Conservation (phyloP, 2,329 filamentous ascomycete genomes). For the Niveomyces coronatus region DNA sequence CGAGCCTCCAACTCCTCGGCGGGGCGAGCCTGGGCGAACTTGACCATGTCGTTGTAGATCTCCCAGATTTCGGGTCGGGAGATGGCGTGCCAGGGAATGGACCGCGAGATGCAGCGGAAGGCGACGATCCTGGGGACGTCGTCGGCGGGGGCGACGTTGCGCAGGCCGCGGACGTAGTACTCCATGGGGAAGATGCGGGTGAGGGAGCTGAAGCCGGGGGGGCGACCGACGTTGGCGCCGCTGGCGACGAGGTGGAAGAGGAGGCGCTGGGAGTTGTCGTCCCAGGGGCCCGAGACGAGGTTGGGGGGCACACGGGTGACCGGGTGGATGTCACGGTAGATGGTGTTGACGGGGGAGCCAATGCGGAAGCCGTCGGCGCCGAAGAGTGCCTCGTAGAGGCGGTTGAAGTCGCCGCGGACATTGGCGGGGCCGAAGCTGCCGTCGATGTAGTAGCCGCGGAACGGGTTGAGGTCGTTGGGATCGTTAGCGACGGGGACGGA, state of each 20-base stretch:
- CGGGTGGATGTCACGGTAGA: conserved; percentile 31
- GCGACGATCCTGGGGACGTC: conserved; percentile 19
- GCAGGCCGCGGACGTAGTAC: conserved; percentile 25
- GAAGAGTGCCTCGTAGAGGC: too few relatives aligned
- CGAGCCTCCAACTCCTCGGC: too few relatives aligned
- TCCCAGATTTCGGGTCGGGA: too few relatives aligned
- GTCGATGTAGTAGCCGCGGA: conserved; percentile 24
- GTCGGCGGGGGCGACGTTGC: conserved; percentile 23
- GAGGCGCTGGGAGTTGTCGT: conserved; percentile 27
- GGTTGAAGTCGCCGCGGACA: too few relatives aligned
- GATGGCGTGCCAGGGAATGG: too few relatives aligned
- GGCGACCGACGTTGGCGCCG: conserved; percentile 22
- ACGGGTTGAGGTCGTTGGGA: conserved; percentile 18
- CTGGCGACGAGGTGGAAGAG: conserved; percentile 36
- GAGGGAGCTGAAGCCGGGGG: conserved; percentile 16
- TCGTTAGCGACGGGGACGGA: conserved; percentile 15
- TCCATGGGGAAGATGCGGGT: conserved; percentile 28
- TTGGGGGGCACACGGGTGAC: conserved; percentile 27
- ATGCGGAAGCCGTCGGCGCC: too few relatives aligned
- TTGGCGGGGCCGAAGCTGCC: too few relatives aligned
- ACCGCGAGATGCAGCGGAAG: too few relatives aligned
- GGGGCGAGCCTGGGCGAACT: too few relatives aligned
- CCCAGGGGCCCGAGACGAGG: conserved; percentile 33
- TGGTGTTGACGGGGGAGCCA: too few relatives aligned
- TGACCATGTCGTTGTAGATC: too few relatives aligned